Base-by-base conservation (phyloP, 768 basidiomycete species). In the Crepidotus variabilis region DNA sequence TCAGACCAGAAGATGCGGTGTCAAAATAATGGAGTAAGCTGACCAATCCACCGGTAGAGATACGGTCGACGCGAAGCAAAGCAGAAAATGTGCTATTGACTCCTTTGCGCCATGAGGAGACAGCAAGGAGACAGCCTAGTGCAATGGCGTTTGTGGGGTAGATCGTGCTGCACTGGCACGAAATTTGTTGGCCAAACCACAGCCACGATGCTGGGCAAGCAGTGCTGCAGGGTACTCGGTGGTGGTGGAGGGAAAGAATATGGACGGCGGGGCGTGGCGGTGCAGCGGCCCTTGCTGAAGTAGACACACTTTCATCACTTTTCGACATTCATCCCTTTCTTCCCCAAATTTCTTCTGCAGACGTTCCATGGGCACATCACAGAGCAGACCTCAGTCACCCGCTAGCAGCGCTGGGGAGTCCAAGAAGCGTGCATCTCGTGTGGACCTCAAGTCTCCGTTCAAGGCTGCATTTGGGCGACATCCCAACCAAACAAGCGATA, bases 311-410 rank as follows among this genome's bases (percentile, higher is more conserved):
- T 45, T 39, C 60, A 55, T 50, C 51, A 49, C 47, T 47, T 24
- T 53, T 21, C n/a, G 24, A 45, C 13, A 43, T 32, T 49, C 39
- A 45, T 54, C 20, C 32, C 51, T 58, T 45, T 43, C 39, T 43
- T 43, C 39, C 39, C 18, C 18, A 11, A 16, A 16, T 20, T 43
- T 20, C 13, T 20, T 11, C 18, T 14, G 4, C 39, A 43, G 28
- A 28, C 16, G 33, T 46, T 47, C 22, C 57, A 74, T 74, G 73
- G 73, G 72, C 46, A 57, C 66, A 50, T 63, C 67, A 22, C 73
- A 73, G 55, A 71, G 70, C 51, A 67, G 63, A 50, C 47, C 60
- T 24, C 59, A 55, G 23, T 55, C 62, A 1, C 57, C 39, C 3
- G 13, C 5, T 5, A 43, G 18, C 18, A 43, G 13, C 18, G 39